Conservation (phyloP, 441 rosid genomes). For the Gossypium schwendimanii region DNA sequence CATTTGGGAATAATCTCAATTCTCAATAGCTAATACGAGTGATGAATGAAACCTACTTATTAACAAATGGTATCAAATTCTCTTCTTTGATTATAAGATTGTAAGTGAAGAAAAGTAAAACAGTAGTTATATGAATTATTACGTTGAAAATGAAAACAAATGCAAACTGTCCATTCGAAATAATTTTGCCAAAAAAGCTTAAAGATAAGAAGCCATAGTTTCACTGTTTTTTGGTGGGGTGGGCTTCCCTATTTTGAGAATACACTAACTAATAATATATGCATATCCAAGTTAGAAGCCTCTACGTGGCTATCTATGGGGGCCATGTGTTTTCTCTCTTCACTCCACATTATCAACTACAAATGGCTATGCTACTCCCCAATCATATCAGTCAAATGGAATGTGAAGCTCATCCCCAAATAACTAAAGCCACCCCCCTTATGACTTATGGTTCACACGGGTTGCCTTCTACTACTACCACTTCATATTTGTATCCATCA, state of each 20-base stretch:
- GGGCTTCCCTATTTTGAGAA: background rate
- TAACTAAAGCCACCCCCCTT: no score
- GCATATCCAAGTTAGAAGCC: background rate
- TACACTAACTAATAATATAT: background rate
- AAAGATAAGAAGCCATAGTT: background rate
- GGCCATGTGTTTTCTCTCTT: background rate
- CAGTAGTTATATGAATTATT: background rate
- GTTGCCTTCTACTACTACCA: background rate
- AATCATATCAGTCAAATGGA: no score
- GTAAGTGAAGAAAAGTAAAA: no score
- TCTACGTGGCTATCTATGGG: background rate
- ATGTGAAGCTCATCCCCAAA: no score
- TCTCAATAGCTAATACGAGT: background rate
- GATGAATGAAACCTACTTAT: background rate
- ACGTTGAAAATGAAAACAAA: background rate
- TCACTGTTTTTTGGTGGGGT: constrained; percentile 1
- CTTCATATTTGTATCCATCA: no score
- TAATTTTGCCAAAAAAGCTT: background rate
- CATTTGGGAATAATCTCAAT: constrained; percentile 2
- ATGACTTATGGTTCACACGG: background rate
- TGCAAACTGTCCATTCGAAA: background rate
- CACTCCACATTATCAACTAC: background rate
- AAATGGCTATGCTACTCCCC: background rate
- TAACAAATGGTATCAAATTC: background rate
- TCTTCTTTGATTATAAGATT: background rate